phyloP scores from a whole-genome alignment of 805 yeast species.

The Candida odintsovae region DNA sequence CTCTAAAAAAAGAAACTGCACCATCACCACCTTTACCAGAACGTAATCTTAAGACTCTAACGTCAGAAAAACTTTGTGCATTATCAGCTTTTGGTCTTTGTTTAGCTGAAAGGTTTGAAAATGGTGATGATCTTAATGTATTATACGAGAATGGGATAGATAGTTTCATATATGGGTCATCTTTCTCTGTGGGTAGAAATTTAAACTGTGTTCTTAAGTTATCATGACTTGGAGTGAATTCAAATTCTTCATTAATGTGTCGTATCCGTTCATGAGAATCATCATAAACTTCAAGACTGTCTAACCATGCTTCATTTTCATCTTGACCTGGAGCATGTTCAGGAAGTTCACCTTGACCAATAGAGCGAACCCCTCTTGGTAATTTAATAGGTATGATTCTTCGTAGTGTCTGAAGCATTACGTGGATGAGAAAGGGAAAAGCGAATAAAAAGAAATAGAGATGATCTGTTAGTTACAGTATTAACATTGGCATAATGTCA shows the following conservation, averaged over 20 bases:
- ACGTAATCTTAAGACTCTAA: slow-evolving; percentile 55
- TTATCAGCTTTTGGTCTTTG: slow-evolving; percentile 40
- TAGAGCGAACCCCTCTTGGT: background rate
- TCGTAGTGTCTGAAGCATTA: background rate
- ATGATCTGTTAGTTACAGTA: too few relatives aligned
- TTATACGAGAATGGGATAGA: slow-evolving; percentile 9
- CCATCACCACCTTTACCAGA: slow-evolving; percentile 94
- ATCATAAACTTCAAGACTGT: slow-evolving; percentile 10
- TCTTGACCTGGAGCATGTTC: slow-evolving; percentile 36
- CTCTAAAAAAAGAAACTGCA: slow-evolving; percentile 76
- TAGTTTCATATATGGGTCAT: slow-evolving; percentile 8
- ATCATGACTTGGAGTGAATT: background rate
- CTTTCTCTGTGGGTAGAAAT: slow-evolving; percentile 1
- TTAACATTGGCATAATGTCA: too few relatives aligned
- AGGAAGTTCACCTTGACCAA: slow-evolving; percentile 14
- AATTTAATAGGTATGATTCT: background rate
- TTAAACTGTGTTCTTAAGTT: slow-evolving; percentile 1
- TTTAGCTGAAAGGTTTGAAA: slow-evolving; percentile 28
- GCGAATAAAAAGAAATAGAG: background rate
- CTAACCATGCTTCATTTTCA: slow-evolving; percentile 39
- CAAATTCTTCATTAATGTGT: background rate
- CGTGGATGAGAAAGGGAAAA: background rate
- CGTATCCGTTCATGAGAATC: background rate
- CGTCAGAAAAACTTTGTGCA: slow-evolving; percentile 48
- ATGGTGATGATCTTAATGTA: slow-evolving; percentile 29